phyloP scores from a whole-genome alignment of 768 basidiomycete species.

The Steccherinum ochraceum region DNA sequence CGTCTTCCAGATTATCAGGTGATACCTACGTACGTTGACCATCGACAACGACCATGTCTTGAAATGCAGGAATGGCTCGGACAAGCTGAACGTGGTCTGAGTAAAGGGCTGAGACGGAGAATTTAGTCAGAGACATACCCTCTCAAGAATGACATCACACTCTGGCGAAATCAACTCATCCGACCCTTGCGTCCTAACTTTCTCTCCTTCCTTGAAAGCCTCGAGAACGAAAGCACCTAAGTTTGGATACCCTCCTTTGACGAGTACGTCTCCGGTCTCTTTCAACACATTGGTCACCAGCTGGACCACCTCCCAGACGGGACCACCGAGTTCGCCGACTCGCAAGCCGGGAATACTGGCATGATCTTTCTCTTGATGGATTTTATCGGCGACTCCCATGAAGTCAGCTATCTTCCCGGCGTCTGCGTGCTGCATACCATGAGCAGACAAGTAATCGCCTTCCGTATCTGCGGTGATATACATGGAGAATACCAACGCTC shows the following conservation, averaged over 20 bases:
- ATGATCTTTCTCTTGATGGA: slow-evolving; percentile 69
- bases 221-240: slow-evolving; percentile 74
- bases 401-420: slow-evolving; percentile 62
- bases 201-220: slow-evolving; percentile 46
- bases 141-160: slow-evolving; percentile 20
- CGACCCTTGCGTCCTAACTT: slow-evolving; percentile 6
- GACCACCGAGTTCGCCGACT: slow-evolving; percentile 74
- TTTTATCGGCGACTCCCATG: slow-evolving; percentile 47
- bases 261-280: slow-evolving; percentile 66
- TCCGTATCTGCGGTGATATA: slow-evolving; percentile 60
- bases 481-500: slow-evolving; percentile 64
- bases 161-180: slow-evolving; percentile 11
- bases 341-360: slow-evolving; percentile 60
- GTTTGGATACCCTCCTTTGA: slow-evolving; percentile 53
- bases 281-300: slow-evolving; percentile 57
- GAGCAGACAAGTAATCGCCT: slow-evolving; percentile 57
- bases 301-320: slow-evolving; percentile 65
- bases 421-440: slow-evolving; percentile 52
- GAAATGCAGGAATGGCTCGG: slow-evolving; percentile 73
- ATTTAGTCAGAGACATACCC: slow-evolving; percentile 10
- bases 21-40: slow-evolving; percentile 45
- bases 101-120: background rate
- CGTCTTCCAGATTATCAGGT: background rate
- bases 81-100: slow-evolving; percentile 47
- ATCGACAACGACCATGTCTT: slow-evolving; percentile 65